Evolutionary conservation across 2,329 filamentous ascomycete genomes (phyloP), one percentile per base, ranked within the genome.

Genomic region (Talaromyces sp.): DNA sequence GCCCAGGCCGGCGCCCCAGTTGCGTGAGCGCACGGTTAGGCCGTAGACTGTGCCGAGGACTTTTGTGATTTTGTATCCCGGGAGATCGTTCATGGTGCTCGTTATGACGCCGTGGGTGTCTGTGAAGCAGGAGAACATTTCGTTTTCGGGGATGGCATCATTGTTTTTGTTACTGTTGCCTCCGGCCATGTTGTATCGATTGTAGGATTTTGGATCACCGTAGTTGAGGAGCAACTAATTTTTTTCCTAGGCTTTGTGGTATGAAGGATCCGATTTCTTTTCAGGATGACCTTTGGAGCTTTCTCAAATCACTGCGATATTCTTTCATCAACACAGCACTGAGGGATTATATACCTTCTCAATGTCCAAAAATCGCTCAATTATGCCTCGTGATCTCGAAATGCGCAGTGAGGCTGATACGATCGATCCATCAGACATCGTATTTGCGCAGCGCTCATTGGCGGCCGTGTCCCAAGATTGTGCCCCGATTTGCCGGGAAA

Each of bases 51-150:
- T 82, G 63, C 86, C 86, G 5, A 89, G 81, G 1, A 87, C 83
- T 62, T 80, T 80, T 43, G 83, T 81, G 58, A 88, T 79, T 68
- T 82, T 84, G 75, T 88, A 88, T 7, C 86, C 86, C 0, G 86
- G 86, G 25, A 89, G 76, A 71, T 88, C 86, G 75, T 85, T 86
- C 85, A 88, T 88, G 62, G 86, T 88, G 0, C 84, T 84, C 0
- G 85, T 88, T 68, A 88, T 84, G 63, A 88, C 80, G 43, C 86
- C 86, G 58, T 85, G 81, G 7, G 86, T 88, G 71, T 88, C 86
- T 45, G 84, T 84, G 75, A 86, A 87, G 77, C 85, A 87, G 74
- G 66, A 62, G 51, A 56, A 69, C 69, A 69, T 68, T 58, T 70
- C 54, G 54, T 68, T 67, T 19, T 66, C 60, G 13, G 64, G 61